Evolutionary conservation across 2,329 filamentous ascomycete genomes (phyloP).

Genomic region (Sporothrix luriei): DNA sequence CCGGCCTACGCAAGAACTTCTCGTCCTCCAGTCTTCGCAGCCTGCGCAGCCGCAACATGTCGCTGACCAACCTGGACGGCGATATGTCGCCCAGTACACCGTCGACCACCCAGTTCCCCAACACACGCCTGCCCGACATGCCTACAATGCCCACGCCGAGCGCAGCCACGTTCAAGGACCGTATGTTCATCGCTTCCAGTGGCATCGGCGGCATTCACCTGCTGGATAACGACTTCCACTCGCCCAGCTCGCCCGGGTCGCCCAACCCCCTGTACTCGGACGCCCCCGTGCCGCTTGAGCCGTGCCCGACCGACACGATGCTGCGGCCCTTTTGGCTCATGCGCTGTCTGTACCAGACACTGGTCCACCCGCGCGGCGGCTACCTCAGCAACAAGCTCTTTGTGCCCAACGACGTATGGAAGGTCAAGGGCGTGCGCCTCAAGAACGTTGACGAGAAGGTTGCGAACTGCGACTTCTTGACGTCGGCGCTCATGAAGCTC

Average conservation of each 20-base stretch:
- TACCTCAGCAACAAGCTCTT: constrained; percentile 92
- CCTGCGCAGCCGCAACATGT: constrained; percentile 73
- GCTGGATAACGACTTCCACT: constrained; percentile 82
- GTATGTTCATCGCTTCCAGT: constrained; percentile 55
- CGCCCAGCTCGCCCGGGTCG: constrained; percentile 62
- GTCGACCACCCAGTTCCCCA: constrained; percentile 66
- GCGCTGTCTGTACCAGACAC: constrained; percentile 88
- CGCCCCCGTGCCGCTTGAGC: constrained; percentile 77
- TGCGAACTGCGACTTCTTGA: constrained; percentile 85
- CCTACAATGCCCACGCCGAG: constrained; percentile 70
- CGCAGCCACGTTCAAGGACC: constrained; percentile 61
- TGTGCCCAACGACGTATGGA: constrained; percentile 89
- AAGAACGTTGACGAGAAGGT: constrained; percentile 93
- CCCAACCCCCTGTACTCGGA: constrained; percentile 64
- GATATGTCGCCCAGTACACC: constrained; percentile 76
- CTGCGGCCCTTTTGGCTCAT: constrained; percentile 98
- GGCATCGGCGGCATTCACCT: constrained; percentile 72
- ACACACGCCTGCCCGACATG: constrained; percentile 55
- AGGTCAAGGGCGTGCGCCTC: constrained; percentile 89
- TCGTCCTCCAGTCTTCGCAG: constrained; percentile 72
- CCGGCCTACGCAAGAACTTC: constrained; percentile 65
- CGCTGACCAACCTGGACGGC: constrained; percentile 63
- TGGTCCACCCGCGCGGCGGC: constrained; percentile 86
- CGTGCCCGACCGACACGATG: constrained; percentile 85
- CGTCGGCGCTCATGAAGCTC: constrained; percentile 82